These are phyloP conservation scores for Corchorus olitorius DNA, from an alignment of 345 rosid species.

Conservation along the genomic window DNA sequence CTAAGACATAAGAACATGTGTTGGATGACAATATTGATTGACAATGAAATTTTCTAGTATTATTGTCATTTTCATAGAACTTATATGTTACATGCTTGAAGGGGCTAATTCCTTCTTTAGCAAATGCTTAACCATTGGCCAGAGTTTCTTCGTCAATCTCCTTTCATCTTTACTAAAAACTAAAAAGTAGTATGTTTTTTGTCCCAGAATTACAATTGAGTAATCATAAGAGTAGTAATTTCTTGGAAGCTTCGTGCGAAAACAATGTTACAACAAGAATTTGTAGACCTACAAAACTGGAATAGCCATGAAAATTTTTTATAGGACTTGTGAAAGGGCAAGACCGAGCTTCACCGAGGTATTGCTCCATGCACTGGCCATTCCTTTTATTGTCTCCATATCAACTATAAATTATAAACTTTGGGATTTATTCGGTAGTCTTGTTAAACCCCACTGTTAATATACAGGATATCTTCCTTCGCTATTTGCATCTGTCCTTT, in stretches of 20 bases:
- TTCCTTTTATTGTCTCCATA: not conserved
- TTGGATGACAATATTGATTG: too few relatives aligned
- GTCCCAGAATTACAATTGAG: not conserved
- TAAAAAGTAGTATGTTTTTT: too few relatives aligned
- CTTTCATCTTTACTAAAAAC: not conserved
- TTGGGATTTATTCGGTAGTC: not conserved
- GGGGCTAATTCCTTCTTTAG: not conserved
- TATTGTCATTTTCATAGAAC: not conserved
- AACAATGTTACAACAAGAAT: slow-evolving; percentile 11
- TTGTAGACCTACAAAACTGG: slow-evolving; percentile 1
- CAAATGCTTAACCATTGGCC: not conserved
- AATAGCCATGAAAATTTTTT: not conserved
- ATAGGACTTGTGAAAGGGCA: not conserved
- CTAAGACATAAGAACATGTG: too few relatives aligned
- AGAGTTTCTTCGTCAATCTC: not conserved
- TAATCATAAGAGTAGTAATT: not conserved
- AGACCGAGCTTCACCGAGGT: not conserved
- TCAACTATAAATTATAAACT: not conserved
- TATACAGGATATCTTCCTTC: slow-evolving; percentile 70
- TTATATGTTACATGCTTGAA: not conserved
- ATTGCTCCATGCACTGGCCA: not conserved
- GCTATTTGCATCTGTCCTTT: slow-evolving; percentile 81
- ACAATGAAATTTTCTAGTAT: not conserved
- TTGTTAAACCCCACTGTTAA: slow-evolving; percentile 32
- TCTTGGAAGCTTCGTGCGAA: not conserved